These are phyloP conservation scores for Dianthus caryophyllus DNA, from an alignment of 148 eudicot genomes.

Conservation along the genomic window DNA sequence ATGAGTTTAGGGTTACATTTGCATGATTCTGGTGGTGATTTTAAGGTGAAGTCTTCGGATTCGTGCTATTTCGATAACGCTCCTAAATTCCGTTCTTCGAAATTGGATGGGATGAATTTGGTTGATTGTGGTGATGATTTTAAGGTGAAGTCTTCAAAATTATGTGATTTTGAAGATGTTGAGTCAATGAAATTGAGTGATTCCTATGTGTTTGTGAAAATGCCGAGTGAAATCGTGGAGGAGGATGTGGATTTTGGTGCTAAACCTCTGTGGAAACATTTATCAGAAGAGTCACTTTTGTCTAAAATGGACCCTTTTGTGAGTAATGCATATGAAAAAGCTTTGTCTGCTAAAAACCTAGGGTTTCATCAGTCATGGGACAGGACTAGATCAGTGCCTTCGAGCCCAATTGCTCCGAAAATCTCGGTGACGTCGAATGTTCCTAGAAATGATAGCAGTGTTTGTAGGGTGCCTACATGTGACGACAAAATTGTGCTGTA, in stretches of 20 bases:
- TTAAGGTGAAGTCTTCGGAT: background rate
- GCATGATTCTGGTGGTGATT: constrained; percentile 1
- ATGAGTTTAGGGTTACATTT: constrained; percentile 10
- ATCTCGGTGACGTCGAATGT: constrained; percentile 12
- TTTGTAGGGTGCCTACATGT: constrained; percentile 21
- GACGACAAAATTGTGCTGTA: constrained; percentile 75
- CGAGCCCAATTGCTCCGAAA: constrained; percentile 18
- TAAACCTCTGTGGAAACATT: constrained; percentile 51
- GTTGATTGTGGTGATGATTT: background rate
- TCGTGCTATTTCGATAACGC: constrained; percentile 2
- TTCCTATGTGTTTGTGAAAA: constrained; percentile 42
- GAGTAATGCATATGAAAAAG: constrained; percentile 54
- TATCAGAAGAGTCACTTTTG: constrained; percentile 74
- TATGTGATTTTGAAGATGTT: background rate
- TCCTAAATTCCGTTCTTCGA: constrained; percentile 18
- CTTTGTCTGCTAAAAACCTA: constrained; percentile 40
- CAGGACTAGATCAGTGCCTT: constrained; percentile 18
- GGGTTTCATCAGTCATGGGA: constrained; percentile 24
- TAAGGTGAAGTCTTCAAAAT: constrained; percentile 1
- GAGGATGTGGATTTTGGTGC: constrained; percentile 26
- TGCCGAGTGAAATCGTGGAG: constrained; percentile 45
- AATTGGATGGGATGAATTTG: background rate
- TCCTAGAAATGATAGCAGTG: background rate
- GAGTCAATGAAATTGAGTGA: constrained; percentile 34
- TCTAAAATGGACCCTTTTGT: constrained; percentile 76